Conservation (phyloP, 257 asterid species). For the Forsythia suspensa region DNA sequence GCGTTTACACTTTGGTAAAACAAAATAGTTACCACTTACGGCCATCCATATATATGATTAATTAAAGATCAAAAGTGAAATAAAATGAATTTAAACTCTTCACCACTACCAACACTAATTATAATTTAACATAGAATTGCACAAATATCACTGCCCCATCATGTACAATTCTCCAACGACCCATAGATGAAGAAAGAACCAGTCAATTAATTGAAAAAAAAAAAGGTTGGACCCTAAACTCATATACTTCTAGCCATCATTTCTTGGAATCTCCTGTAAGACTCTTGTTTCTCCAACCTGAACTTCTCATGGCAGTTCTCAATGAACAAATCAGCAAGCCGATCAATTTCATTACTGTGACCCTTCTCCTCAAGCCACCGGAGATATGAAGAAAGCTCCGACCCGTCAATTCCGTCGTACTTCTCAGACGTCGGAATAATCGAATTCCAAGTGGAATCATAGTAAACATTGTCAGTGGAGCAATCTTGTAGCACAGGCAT, state of each 20-base stretch:
- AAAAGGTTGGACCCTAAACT: constrained; percentile 1
- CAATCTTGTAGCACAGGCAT: constrained; percentile 35
- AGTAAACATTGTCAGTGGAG: constrained; percentile 36
- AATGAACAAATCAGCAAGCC: constrained; percentile 83
- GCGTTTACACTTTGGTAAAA: neutral
- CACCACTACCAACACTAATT: too few relatives aligned
- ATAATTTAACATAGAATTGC: constrained; percentile 17
- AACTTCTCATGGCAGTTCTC: constrained; percentile 80
- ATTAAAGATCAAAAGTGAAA: too few relatives aligned
- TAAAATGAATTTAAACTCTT: too few relatives aligned
- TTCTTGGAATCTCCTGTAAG: constrained; percentile 79
- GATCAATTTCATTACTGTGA: constrained; percentile 55
- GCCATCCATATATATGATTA: too few relatives aligned
- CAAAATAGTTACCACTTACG: neutral
- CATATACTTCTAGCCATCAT: constrained; percentile 89
- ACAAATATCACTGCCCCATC: constrained; percentile 34
- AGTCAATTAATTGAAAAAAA: neutral
- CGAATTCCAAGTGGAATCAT: constrained; percentile 59
- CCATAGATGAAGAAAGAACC: constrained; percentile 8
- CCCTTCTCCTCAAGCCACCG: constrained; percentile 83
- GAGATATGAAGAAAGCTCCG: constrained; percentile 59
- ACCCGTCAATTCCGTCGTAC: constrained; percentile 19
- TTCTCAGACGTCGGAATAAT: constrained; percentile 27
- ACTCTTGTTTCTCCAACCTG: constrained; percentile 80
- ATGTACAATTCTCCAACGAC: constrained; percentile 26